Percentiles rank a stretch among this genome's conserved stretches.
Conservation (phyloP, 768 basidiomycete species). For the Naematelia aurantialba region DNA sequence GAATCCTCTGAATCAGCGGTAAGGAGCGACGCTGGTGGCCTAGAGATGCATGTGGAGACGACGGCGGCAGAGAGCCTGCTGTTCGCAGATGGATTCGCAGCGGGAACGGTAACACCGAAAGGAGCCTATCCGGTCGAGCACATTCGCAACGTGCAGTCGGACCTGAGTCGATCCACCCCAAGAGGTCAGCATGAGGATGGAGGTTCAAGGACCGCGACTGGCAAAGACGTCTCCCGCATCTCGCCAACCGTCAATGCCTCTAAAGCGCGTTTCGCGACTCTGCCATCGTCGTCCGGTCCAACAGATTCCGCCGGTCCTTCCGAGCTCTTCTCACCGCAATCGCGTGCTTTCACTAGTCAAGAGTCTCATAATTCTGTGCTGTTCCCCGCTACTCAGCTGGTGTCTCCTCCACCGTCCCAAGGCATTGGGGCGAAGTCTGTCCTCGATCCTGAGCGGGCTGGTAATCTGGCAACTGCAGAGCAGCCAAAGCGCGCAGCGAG, state of each 20-base stretch:
- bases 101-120: too few species aligned
- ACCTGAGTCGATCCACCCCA: too few species aligned
- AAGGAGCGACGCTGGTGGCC: background rate
- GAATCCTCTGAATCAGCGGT: background rate
- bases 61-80: background rate
- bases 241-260: too few species aligned
- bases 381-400: constrained; percentile 15
- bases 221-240: too few species aligned
- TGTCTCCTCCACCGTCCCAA: background rate
- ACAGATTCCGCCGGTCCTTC: background rate
- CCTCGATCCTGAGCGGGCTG: background rate
- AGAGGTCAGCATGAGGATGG: too few species aligned
- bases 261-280: background rate
- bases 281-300: background rate
- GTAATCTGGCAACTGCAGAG: background rate
- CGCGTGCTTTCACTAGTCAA: background rate
- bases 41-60: background rate
- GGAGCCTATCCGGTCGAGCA: too few species aligned
- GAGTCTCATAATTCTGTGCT: constrained; percentile 7
- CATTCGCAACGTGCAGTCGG: too few species aligned
- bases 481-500: background rate
- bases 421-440: too few species aligned
- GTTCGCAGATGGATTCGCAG: background rate
- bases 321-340: background rate
- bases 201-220: too few species aligned